These are phyloP conservation scores for Phytophthora capsici DNA, from an alignment of 352 stramenopile genomes.

Conservation along the genomic window DNA sequence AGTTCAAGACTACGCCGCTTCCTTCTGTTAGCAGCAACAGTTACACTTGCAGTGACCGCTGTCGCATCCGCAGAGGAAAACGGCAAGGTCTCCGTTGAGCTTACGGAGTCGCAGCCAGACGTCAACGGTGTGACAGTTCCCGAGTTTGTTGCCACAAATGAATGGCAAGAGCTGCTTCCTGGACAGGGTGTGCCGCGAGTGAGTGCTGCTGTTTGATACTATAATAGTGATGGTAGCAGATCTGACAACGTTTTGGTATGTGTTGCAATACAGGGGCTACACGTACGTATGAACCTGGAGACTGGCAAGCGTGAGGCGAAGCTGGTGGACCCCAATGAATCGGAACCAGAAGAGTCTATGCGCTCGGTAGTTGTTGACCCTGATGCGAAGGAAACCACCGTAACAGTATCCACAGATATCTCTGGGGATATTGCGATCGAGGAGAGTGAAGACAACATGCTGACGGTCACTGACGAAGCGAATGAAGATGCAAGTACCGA, in stretches of 20 bases:
- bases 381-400: slow-evolving; percentile 40
- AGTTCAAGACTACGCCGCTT: slow-evolving; percentile 25
- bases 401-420: slow-evolving; percentile 68
- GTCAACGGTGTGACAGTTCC: slow-evolving; percentile 23
- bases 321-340: slow-evolving; percentile 58
- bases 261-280: slow-evolving; percentile 65
- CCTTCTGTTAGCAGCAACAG: slow-evolving; percentile 25
- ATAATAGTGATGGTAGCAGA: background rate
- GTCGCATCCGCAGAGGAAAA: slow-evolving; percentile 8
- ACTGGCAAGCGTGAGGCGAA: slow-evolving; percentile 88
- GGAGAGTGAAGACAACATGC: slow-evolving; percentile 27
- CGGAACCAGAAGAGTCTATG: slow-evolving; percentile 36
- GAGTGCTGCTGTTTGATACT: slow-evolving; percentile 6
- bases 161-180: slow-evolving; percentile 76
- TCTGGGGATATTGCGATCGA: slow-evolving; percentile 51
- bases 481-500: slow-evolving; percentile 2
- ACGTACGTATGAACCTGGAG: slow-evolving; percentile 83
- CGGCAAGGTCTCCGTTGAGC: slow-evolving; percentile 12
- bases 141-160: slow-evolving; percentile 56
- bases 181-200: slow-evolving; percentile 71
- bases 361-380: slow-evolving; percentile 44
- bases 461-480: slow-evolving; percentile 25
- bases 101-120: slow-evolving; percentile 8
- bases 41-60: slow-evolving; percentile 5
- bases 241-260: slow-evolving; percentile 11